A percentile compares a stretch with the other conserved stretches of the same genome.
These are phyloP conservation scores for Colletotrichum tanaceti DNA, from an alignment of 2,329 filamentous ascomycete genomes.

Conservation along the genomic window DNA sequence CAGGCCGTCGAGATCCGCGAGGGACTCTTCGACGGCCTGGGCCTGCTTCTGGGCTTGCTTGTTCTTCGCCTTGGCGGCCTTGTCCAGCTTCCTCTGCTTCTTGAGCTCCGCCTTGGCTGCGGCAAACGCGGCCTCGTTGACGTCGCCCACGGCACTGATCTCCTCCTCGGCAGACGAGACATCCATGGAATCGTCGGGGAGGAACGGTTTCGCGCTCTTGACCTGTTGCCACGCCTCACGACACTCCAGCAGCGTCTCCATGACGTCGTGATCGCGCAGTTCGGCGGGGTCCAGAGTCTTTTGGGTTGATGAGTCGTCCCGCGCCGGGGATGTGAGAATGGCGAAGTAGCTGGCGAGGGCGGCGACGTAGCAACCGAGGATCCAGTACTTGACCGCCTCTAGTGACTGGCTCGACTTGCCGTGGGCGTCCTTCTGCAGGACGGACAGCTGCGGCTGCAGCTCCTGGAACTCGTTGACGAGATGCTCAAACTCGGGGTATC, in stretches of 20 bases:
- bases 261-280: constrained; percentile 88
- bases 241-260: constrained; percentile 84
- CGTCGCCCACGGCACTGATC: constrained; percentile 43
- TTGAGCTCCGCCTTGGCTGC: constrained; percentile 48
- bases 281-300: constrained; percentile 79
- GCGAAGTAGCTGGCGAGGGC: constrained; percentile 94
- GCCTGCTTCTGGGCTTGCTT: constrained; percentile 66
- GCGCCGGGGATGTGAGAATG: constrained; percentile 83
- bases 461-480: constrained; percentile 82
- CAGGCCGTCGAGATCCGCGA: constrained; percentile 77
- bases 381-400: constrained; percentile 79
- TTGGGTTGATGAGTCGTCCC: constrained; percentile 64
- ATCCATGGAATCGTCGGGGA: constrained; percentile 48
- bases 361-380: constrained; percentile 86
- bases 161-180: constrained; percentile 52
- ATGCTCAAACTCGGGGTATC: constrained; percentile 93
- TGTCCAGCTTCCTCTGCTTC: constrained; percentile 56
- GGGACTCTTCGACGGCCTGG: constrained; percentile 74
- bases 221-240: constrained; percentile 83
- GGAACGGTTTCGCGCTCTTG: constrained; percentile 69
- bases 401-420: constrained; percentile 63
- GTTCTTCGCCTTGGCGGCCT: constrained; percentile 53
- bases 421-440: constrained; percentile 69
- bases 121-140: constrained; percentile 44
- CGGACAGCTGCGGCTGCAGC: constrained; percentile 74